These are phyloP conservation scores for Ogataea angusta DNA, from an alignment of 805 yeast genomes.

Conservation along the genomic window DNA sequence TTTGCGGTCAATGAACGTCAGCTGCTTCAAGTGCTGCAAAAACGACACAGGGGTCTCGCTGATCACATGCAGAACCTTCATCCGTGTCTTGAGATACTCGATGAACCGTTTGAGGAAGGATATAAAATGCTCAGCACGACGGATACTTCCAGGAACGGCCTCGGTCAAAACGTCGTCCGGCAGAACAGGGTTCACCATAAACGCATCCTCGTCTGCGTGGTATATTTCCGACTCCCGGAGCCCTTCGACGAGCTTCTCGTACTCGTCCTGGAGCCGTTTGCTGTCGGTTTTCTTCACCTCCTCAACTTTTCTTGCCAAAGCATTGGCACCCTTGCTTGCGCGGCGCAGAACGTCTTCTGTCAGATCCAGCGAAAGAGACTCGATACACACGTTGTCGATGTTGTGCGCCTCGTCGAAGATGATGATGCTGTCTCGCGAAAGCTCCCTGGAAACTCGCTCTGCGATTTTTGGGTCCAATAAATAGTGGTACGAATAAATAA, in stretches of 20 bases:
- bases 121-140: conserved; percentile 95
- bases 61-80: conserved; percentile 95
- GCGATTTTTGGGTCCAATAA: conserved; percentile 95
- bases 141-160: conserved; percentile 95
- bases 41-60: conserved; percentile 97
- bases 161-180: conserved; percentile 84
- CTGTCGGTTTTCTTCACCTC: conserved; percentile 82
- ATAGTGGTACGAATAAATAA: conserved; percentile 96
- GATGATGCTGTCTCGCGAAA: conserved; percentile 88
- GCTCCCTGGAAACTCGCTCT: conserved; percentile 87
- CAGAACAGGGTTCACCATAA: conserved; percentile 83
- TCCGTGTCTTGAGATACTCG: conserved; percentile 91
- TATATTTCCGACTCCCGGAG: conserved; percentile 75
- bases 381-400: conserved; percentile 97
- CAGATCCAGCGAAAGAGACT: conserved; percentile 84
- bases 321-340: conserved; percentile 84
- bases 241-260: conserved; percentile 87
- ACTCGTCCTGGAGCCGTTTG: conserved; percentile 81
- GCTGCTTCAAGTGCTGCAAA: conserved; percentile 85
- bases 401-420: conserved; percentile 99
- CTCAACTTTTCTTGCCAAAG: conserved; percentile 76
- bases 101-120: conserved; percentile 89
- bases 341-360: conserved; percentile 85
- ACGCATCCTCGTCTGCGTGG: conserved; percentile 54
- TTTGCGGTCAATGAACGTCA: conserved; percentile 88